Conservation (phyloP, 495 filamentous ascomycete species). For the Lasiosphaeria hispida region DNA sequence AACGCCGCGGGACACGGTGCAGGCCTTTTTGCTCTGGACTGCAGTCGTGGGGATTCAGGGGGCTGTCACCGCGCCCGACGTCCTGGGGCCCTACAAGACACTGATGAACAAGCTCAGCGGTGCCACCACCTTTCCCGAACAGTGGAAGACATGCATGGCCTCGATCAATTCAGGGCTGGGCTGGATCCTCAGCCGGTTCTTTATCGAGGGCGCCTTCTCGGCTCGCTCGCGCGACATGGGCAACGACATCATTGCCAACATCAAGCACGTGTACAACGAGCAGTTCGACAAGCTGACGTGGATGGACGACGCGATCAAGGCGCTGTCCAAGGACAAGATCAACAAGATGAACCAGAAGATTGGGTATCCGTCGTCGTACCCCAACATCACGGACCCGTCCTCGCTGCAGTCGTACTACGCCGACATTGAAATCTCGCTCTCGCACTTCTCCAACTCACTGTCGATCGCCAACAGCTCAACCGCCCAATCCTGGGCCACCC, state of each 20-base stretch:
- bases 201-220: slow-evolving; percentile 54
- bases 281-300: slow-evolving; percentile 58
- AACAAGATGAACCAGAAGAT: slow-evolving; percentile 72
- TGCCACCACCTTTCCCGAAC: slow-evolving; percentile 50
- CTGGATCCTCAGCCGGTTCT: slow-evolving; percentile 55
- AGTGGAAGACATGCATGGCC: slow-evolving; percentile 60
- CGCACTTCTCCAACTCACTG: slow-evolving; percentile 61
- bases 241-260: slow-evolving; percentile 68
- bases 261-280: slow-evolving; percentile 62
- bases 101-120: neutral
- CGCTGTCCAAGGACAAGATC: slow-evolving; percentile 64
- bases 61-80: neutral
- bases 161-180: slow-evolving; percentile 50
- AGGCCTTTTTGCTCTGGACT: neutral
- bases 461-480: slow-evolving; percentile 36
- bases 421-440: slow-evolving; percentile 49
- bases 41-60: slow-evolving; percentile 42
- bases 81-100: neutral
- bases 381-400: slow-evolving; percentile 48
- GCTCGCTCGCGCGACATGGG: slow-evolving; percentile 62
- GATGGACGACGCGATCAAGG: slow-evolving; percentile 66
- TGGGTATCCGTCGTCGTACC: slow-evolving; percentile 55
- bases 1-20: neutral
- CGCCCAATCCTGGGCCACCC: slow-evolving; percentile 50
- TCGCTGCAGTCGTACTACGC: slow-evolving; percentile 61